Percentiles rank a stretch among this genome's conserved stretches.
Evolutionary conservation across 108 stramenopile genomes (phyloP).

Genomic region (Cylindrotheca fusiformis): DNA sequence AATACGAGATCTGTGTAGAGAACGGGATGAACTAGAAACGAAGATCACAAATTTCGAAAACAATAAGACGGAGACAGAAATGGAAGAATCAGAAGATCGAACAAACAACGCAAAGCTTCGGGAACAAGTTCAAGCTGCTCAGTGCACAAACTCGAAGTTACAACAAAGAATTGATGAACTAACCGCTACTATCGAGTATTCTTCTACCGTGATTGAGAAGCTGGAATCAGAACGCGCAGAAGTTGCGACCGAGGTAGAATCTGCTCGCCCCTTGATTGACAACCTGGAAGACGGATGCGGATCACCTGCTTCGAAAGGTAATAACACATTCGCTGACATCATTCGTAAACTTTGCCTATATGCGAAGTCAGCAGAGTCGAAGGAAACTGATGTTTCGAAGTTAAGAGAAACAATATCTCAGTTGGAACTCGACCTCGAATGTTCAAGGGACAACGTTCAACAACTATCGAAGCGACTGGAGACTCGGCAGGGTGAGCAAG

Average conservation of each 20-base stretch:
- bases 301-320: too few species aligned
- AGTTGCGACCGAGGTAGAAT: background rate
- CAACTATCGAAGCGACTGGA: too few species aligned
- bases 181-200: background rate
- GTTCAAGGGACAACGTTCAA: too few species aligned
- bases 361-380: too few species aligned
- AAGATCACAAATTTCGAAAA: slow-evolving; percentile 2
- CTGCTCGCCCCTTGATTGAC: background rate
- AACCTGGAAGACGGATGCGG: too few species aligned
- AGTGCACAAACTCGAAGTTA: background rate
- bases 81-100: background rate
- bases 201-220: background rate
- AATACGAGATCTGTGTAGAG: slow-evolving; percentile 24
- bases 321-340: too few species aligned
- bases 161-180: background rate
- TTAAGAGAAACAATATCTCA: too few species aligned
- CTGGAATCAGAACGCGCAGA: background rate
- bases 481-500: too few species aligned
- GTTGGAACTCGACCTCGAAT: too few species aligned
- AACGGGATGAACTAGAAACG: slow-evolving; percentile 23
- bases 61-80: background rate
- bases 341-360: too few species aligned
- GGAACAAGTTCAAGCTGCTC: background rate
- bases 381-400: too few species aligned
- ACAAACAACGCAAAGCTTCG: slow-evolving; percentile 1